These are phyloP conservation scores for Acer campestre DNA, from an alignment of 345 rosid species.

Conservation along the genomic window DNA sequence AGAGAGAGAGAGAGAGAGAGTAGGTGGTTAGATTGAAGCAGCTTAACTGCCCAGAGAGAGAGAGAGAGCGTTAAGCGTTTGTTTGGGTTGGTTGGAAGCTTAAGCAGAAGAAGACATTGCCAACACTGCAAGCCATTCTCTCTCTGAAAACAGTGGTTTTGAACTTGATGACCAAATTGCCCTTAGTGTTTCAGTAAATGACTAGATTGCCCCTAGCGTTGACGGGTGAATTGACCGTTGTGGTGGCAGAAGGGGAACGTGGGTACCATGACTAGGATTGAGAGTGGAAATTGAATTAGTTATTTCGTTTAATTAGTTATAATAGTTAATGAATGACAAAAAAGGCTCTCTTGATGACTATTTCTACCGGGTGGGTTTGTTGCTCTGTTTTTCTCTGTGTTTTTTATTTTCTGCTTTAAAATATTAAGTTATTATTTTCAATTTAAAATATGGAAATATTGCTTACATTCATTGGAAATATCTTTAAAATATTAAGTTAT, in stretches of 20 bases:
- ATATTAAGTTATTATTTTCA: too few species aligned
- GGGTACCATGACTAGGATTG: background rate
- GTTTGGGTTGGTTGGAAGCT: constrained; percentile 9
- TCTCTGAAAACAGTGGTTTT: background rate
- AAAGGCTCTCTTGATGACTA: too few species aligned
- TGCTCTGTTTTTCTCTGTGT: background rate
- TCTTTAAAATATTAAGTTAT: too few species aligned
- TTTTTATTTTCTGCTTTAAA: background rate
- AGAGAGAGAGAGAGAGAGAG: constrained; percentile 21
- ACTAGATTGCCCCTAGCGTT: background rate
- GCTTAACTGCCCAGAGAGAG: constrained; percentile 64
- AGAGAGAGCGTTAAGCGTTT: constrained; percentile 22
- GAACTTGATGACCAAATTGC: constrained; percentile 13
- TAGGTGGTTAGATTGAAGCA: constrained; percentile 63
- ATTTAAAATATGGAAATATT: too few species aligned
- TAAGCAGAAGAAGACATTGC: constrained; percentile 52
- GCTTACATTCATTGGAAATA: too few species aligned
- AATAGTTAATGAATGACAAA: too few species aligned
- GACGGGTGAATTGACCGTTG: background rate
- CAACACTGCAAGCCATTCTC: constrained; percentile 78
- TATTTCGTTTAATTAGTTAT: background rate
- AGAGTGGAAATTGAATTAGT: too few species aligned
- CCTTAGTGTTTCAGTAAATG: background rate
- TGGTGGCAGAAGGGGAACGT: constrained; percentile 1
- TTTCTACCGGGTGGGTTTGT: background rate